phyloP scores from a whole-genome alignment of 345 rosid genomes.

The Arabidopsis suecica region DNA sequence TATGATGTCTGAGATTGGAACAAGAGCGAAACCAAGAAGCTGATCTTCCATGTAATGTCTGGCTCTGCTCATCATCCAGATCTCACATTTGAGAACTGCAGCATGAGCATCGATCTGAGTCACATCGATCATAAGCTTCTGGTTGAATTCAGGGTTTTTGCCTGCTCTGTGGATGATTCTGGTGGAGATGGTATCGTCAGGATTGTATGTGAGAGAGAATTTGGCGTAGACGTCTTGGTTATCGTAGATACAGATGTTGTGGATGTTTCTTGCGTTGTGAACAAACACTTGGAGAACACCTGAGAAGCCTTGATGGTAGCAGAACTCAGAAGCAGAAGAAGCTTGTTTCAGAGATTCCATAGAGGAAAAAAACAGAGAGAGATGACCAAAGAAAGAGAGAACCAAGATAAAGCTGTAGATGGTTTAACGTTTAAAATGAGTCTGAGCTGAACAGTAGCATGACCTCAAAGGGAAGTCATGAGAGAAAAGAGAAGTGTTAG shows the following conservation, averaged over 20 bases:
- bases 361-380: background rate
- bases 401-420: conserved; percentile 1
- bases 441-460: conserved; percentile 44
- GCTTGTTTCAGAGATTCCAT: conserved; percentile 68
- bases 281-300: conserved; percentile 77
- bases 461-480: conserved; percentile 55
- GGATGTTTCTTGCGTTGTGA: conserved; percentile 93
- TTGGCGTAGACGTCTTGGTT: conserved; percentile 97
- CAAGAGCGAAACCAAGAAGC: conserved; percentile 85
- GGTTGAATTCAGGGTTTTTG: conserved; percentile 86
- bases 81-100: conserved; percentile 86
- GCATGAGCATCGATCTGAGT: conserved; percentile 72
- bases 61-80: conserved; percentile 93
- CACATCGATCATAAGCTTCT: conserved; percentile 61
- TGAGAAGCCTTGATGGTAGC: conserved; percentile 52
- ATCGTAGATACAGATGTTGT: conserved; percentile 95
- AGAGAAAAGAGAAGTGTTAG: conserved; percentile 40
- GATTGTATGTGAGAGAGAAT: conserved; percentile 89
- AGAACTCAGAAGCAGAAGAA: conserved; percentile 53
- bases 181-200: conserved; percentile 85
- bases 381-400: conserved; percentile 8
- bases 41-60: conserved; percentile 93
- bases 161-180: conserved; percentile 81
- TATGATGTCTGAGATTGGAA: conserved; percentile 66
- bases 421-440: conserved; percentile 11